Conservation (phyloP, 2,329 filamentous ascomycete species). For the Xylariaceae sp. region DNA sequence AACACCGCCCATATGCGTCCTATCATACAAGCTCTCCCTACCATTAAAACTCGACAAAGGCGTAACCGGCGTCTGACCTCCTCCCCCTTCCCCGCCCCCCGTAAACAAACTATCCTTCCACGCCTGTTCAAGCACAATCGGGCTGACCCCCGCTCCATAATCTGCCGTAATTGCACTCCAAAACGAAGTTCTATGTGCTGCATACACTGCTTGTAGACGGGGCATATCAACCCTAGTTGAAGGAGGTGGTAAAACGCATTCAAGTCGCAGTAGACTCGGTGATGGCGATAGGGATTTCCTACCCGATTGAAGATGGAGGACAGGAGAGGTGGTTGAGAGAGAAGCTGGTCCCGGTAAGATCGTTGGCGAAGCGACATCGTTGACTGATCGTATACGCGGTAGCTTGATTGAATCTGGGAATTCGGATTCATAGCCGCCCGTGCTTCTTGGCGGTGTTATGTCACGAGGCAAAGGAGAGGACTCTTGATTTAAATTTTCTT, state of each 20-base stretch:
- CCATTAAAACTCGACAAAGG: constrained; percentile 49
- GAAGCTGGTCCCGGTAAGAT: constrained; percentile 62
- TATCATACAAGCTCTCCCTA: constrained; percentile 43
- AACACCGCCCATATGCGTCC: constrained; percentile 58
- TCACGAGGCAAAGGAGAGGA: constrained; percentile 39
- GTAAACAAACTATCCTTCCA: constrained; percentile 51
- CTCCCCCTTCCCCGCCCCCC: constrained; percentile 22
- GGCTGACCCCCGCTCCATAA: constrained; percentile 59
- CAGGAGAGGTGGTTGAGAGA: constrained; percentile 35
- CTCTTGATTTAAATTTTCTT: constrained; percentile 48
- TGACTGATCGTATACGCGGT: constrained; percentile 47
- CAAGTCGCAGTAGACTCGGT: constrained; percentile 53
- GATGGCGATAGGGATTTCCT: constrained; percentile 32
- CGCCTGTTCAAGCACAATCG: constrained; percentile 62
- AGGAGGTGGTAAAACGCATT: constrained; percentile 47
- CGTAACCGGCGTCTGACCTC: constrained; percentile 44
- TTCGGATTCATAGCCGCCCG: constrained; percentile 41
- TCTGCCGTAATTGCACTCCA: constrained; percentile 68
- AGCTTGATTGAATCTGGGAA: constrained; percentile 43
- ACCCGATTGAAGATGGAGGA: constrained; percentile 35
- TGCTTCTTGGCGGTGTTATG: constrained; percentile 43
- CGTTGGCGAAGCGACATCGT: constrained; percentile 45
- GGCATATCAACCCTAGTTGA: constrained; percentile 52
- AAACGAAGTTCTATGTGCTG: constrained; percentile 63
- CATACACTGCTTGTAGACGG: constrained; percentile 65